Base-by-base conservation (phyloP, 768 basidiomycete genomes). In the Lanmaoa rubissima region DNA sequence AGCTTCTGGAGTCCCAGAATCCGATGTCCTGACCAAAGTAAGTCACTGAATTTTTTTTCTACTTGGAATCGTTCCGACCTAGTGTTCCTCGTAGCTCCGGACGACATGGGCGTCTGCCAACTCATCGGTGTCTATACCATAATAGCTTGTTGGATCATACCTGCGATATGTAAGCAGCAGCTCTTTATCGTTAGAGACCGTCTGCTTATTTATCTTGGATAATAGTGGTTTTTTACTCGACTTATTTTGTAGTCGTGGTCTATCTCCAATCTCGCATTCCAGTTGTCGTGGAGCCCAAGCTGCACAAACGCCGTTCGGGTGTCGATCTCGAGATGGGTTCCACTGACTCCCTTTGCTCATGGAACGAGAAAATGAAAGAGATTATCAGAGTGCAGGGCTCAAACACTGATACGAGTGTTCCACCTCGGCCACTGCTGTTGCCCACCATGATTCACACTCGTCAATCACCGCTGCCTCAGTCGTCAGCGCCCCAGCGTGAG, bases 141-240 rank as follows among this genome's bases (percentile, higher is more conserved):
- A 48, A 61, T 82, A 1, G 76, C 74, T 41, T 81, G 76, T 61
- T 86, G 85, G 85, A 61, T 83, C 40, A 68, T 76, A 48, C 85
- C 85, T 24, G 67, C 68, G 4, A 64, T 85, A 42, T 68, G 85
- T 86, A 56, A 59, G 83, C 71, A 6, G 16, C 12, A 19, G 54
- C 58, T 38, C 11, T 32, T 48, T 58, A 12, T 12, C 48, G 3
- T 34, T 19, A 2, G 39, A 24, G 12, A 46, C 51, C 45, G 5
- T 13, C 7, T 21, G n/a, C 19, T 65, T 57, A 42, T n/a, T 65
- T 28, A 45, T 44, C 24, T 50, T 54, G 34, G 8, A 38, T 26
- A 21, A 38, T 43, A 83, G 82, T 82, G 41, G 31, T 76, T n/a
- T 24, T 72, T 19, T 83, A 84, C 53, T 65, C 74, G 8, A 55